These are phyloP conservation scores for Hordeum pubiflorum DNA, from an alignment of 202 grass and related monocot genomes.

Conservation along the genomic window DNA sequence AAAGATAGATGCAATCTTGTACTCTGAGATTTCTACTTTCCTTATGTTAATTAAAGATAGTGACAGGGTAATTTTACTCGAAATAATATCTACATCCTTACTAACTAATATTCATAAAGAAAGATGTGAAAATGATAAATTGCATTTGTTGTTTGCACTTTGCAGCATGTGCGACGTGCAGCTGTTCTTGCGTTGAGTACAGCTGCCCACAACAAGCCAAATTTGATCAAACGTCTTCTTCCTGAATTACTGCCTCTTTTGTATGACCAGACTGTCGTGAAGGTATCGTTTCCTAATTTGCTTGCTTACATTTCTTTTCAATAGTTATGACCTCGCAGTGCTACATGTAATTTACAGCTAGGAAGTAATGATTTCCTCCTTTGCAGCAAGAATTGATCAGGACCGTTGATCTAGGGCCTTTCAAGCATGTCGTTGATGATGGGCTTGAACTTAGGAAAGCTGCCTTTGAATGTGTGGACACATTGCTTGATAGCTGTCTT, in stretches of 20 bases:
- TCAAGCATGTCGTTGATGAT: constrained; percentile 93
- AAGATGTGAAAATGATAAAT: constrained; percentile 4
- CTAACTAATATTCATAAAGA: neutral
- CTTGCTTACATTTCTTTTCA: constrained; percentile 11
- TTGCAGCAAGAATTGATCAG: constrained; percentile 88
- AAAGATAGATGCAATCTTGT: constrained; percentile 89
- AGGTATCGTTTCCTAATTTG: constrained; percentile 44
- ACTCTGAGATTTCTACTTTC: constrained; percentile 75
- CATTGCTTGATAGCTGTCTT: constrained; percentile 83
- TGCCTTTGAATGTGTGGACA: constrained; percentile 95
- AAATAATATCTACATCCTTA: neutral
- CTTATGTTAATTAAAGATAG: constrained; percentile 92
- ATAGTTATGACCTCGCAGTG: constrained; percentile 1
- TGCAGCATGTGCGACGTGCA: constrained; percentile 90
- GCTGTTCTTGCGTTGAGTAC: constrained; percentile 86
- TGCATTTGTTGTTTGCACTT: constrained; percentile 15
- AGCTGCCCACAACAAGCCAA: constrained; percentile 95
- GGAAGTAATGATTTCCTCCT: constrained; percentile 9
- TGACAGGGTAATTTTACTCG: constrained; percentile 53
- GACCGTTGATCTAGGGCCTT: constrained; percentile 89
- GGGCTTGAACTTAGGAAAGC: constrained; percentile 96
- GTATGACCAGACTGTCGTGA: constrained; percentile 93
- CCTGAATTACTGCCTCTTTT: constrained; percentile 81
- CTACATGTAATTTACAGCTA: neutral
- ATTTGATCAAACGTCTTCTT: constrained; percentile 86